Evolutionary conservation across 1,284 basidiomycete genomes (phyloP), one percentile per base, ranked within the genome.

Genomic region (Crucibulum cyathiforme): DNA sequence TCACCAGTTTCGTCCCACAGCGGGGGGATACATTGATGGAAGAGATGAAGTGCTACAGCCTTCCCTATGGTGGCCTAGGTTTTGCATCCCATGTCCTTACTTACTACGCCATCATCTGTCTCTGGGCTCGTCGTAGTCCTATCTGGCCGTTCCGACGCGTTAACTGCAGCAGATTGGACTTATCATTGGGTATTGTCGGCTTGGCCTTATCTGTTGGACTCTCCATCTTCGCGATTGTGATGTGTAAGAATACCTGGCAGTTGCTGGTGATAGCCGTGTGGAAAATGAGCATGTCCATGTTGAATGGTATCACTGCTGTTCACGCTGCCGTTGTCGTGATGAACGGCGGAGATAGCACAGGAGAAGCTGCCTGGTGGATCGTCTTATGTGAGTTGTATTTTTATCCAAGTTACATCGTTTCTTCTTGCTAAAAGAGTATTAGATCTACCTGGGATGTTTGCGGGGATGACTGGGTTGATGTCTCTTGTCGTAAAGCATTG

Each of bases 71-170:
- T 17, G 66, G 61, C 13, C 63, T 73, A 1, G 71, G 70, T 15
- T 73, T 71, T 57, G 63, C 66, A 37, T 73, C 69, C 2, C 71
- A 73, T 55, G 61, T 72, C 41, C 68, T 73, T 49, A 72, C 70
- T 7, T 73, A 71, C 54, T 71, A 73, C 60, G 70, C 71, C 46
- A 62, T 72, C 37, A 46, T 58, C 17, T 71, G 68, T 51, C 65
- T 73, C 4, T 72, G 68, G 66, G 67, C 62, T 49, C 69, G 69
- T 1, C 66, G 67, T 7, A 69, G 68, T 38, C 71, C 71, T 8
- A 65, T 73, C 17, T 71, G 68, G 70, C 70, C 71, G 3, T 67
- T 70, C 57, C 59, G 63, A 37, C 62, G 59, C 19, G 61, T 73
- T 34, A 54, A 56, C 39, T 67, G 67, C 57, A 65, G 62, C 15